phyloP scores from a whole-genome alignment of 2,329 filamentous ascomycete species.

The Colletotrichum orchidophilum region DNA sequence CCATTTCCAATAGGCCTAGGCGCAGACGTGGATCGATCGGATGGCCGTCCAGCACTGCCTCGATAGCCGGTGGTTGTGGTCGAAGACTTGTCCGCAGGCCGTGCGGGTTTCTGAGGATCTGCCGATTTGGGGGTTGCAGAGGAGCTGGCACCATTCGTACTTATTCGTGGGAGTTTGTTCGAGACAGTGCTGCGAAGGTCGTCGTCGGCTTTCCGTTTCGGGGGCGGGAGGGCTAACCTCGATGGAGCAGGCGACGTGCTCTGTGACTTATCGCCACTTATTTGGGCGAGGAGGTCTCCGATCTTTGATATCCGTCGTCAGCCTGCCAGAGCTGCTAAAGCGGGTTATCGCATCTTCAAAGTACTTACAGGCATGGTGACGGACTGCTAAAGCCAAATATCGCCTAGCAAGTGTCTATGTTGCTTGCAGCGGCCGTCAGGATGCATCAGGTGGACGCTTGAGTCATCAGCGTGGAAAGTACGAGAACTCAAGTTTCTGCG shows the following conservation, averaged over 20 bases:
- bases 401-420: constrained; percentile 33
- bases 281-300: constrained; percentile 68
- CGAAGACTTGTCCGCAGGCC: constrained; percentile 15
- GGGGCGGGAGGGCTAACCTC: constrained; percentile 41
- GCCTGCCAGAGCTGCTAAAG: background rate
- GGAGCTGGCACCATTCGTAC: background rate
- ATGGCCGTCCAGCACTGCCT: constrained; percentile 31
- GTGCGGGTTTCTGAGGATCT: constrained; percentile 36
- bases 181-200: constrained; percentile 51
- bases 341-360: background rate
- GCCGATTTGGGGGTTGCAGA: constrained; percentile 40
- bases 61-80: constrained; percentile 24
- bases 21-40: constrained; percentile 20
- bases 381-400: constrained; percentile 24
- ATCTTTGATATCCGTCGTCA: constrained; percentile 44
- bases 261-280: constrained; percentile 62
- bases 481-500: constrained; percentile 25
- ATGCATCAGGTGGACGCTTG: constrained; percentile 33
- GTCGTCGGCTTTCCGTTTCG: constrained; percentile 68
- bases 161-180: constrained; percentile 52
- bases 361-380: constrained; percentile 36
- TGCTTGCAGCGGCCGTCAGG: constrained; percentile 32
- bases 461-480: constrained; percentile 31
- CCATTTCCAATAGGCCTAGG: constrained; percentile 26
- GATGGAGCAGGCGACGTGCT: constrained; percentile 45